Percentiles rank a stretch among this genome's conserved stretches.
These are phyloP conservation scores for Encephalitozoon intestinalis DNA, from an alignment of 371 early-diverging fungal genomes.

Conservation along the genomic window DNA sequence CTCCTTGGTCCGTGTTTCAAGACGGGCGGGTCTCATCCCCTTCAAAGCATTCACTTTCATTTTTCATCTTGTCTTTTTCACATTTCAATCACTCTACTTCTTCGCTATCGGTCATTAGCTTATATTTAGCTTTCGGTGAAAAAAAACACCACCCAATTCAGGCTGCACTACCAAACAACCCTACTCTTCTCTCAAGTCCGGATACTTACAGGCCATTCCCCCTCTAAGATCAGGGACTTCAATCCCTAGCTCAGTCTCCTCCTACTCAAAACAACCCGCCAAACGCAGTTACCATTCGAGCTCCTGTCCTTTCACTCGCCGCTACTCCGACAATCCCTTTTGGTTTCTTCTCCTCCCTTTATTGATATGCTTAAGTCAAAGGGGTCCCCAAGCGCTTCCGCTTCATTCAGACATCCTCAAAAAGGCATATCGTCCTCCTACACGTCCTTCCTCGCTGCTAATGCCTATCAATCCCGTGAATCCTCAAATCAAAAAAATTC, in stretches of 20 bases:
- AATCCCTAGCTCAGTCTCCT: too few species aligned
- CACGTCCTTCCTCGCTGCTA: slow-evolving; percentile 5
- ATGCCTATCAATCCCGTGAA: slow-evolving; percentile 28
- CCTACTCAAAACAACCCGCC: slow-evolving; percentile 60
- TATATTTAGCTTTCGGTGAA: slow-evolving; percentile 68
- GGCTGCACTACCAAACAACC: slow-evolving; percentile 33
- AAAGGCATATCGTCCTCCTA: background rate
- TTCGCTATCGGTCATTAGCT: slow-evolving; percentile 68
- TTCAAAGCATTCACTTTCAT: slow-evolving; percentile 16
- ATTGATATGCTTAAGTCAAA: slow-evolving; percentile 68
- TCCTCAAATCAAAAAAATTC: background rate
- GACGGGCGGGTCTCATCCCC: slow-evolving; percentile 18
- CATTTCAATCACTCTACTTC: slow-evolving; percentile 69
- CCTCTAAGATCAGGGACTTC: too few species aligned
- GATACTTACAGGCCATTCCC: slow-evolving; percentile 63
- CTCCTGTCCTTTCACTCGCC: slow-evolving; percentile 65
- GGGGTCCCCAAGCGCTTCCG: slow-evolving; percentile 62
- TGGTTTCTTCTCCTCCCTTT: slow-evolving; percentile 69
- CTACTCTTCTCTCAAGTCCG: slow-evolving; percentile 30
- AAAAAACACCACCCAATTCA: slow-evolving; percentile 63
- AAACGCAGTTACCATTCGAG: slow-evolving; percentile 63
- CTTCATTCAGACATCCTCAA: background rate
- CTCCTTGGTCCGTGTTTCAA: slow-evolving; percentile 49
- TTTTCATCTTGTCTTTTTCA: slow-evolving; percentile 64
- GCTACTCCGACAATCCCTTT: slow-evolving; percentile 66